These are phyloP conservation scores for Candida neerlandica DNA, from an alignment of 1,139 yeast species.

Conservation along the genomic window DNA sequence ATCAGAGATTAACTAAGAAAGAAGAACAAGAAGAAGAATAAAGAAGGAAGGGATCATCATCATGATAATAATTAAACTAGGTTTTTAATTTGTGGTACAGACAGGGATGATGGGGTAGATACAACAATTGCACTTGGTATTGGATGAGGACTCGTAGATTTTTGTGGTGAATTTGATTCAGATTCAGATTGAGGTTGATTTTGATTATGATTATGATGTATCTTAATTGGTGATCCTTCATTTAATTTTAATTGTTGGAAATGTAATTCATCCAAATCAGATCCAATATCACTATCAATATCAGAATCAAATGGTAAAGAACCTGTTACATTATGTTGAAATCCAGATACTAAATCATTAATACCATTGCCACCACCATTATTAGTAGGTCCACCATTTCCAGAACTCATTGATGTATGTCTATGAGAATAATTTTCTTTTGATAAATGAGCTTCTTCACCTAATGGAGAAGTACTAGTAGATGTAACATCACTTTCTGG, in stretches of 20 bases:
- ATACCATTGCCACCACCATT: slow-evolving; percentile 7
- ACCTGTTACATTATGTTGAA: slow-evolving; percentile 24
- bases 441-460: slow-evolving; percentile 7
- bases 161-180: background rate
- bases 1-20: too few species aligned
- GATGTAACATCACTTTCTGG: slow-evolving; percentile 19
- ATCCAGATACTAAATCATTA: slow-evolving; percentile 31
- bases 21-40: background rate
- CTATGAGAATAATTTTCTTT: slow-evolving; percentile 7
- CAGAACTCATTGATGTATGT: slow-evolving; percentile 12
- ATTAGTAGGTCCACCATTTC: slow-evolving; percentile 5
- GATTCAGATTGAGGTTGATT: too few species aligned
- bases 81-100: slow-evolving; percentile 16
- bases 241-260: slow-evolving; percentile 14
- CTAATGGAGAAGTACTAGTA: slow-evolving; percentile 22
- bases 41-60: background rate
- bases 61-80: too few species aligned
- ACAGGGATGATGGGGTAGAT: slow-evolving; percentile 26
- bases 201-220: background rate
- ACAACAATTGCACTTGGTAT: slow-evolving; percentile 25
- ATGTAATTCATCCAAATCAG: slow-evolving; percentile 16
- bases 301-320: slow-evolving; percentile 30
- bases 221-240: slow-evolving; percentile 11
- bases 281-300: slow-evolving; percentile 24
- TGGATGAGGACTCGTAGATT: slow-evolving; percentile 5